Conservation (phyloP, 345 rosid genomes). For the Salix brachista region DNA sequence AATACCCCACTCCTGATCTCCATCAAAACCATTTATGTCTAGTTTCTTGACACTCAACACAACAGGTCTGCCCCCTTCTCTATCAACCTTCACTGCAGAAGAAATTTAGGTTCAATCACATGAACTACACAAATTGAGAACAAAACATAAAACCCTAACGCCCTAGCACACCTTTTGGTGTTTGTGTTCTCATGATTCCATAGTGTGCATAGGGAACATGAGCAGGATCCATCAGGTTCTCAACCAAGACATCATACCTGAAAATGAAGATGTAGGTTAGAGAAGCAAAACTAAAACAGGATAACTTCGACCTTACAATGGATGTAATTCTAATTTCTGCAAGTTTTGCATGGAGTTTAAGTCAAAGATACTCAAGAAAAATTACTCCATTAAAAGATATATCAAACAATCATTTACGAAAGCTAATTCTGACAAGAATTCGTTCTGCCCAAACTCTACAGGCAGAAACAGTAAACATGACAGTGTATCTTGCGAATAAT, state of each 20-base stretch:
- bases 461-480: too few relatives aligned
- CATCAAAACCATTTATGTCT: slow-evolving; percentile 51
- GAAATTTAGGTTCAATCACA: slow-evolving; percentile 5
- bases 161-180: slow-evolving; percentile 31
- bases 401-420: too few relatives aligned
- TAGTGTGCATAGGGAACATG: slow-evolving; percentile 94
- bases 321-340: too few relatives aligned
- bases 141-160: background rate
- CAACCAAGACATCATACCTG: slow-evolving; percentile 80
- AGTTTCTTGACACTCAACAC: slow-evolving; percentile 47
- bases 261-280: background rate
- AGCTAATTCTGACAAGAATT: too few relatives aligned
- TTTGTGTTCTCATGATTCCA: slow-evolving; percentile 51
- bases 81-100: slow-evolving; percentile 57
- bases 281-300: background rate
- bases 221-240: slow-evolving; percentile 95
- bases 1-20: slow-evolving; percentile 51
- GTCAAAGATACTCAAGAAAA: too few relatives aligned
- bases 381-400: too few relatives aligned
- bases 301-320: too few relatives aligned
- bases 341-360: too few relatives aligned
- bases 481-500: too few relatives aligned
- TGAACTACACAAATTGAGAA: background rate
- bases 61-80: slow-evolving; percentile 88
- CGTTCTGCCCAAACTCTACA: too few relatives aligned